Evolutionary conservation across 108 stramenopile species (phyloP), one percentile per base, ranked within the genome.

Genomic region (Seminavis robusta): DNA sequence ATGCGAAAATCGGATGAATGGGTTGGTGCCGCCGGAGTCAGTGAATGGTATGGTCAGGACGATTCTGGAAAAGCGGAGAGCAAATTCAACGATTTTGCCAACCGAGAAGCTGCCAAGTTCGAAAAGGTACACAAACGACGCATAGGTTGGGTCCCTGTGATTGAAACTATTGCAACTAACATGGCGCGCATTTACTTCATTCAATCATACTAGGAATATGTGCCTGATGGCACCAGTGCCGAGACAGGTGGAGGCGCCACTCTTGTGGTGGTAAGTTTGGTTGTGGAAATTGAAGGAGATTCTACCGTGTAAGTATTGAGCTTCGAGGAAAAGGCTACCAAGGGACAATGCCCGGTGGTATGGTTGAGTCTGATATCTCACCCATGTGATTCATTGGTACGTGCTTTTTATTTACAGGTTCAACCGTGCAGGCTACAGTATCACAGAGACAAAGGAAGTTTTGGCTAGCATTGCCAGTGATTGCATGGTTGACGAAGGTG

Each of bases 231-330:
- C 32, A 62, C 47, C 17, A 29, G 32, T 7, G 64, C 65, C 16
- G 58, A 59, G 15, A 42, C 52, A 27, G 67, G 45, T 20, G 77
- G 75, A 25, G 65, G 54, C n/a, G 57, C 83, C 7, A 85, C 90
- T 0, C 32, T 77, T 26, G 83, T 82, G 9, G 81, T 91, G 1
- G 83, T 91, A 3, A 84, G 81, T 52, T 36, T 91, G 19, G 50
- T 91, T 33, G 19, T 91, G 32, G 90, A 91, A 60, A 84, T 91
- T 40, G 80, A 85, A 64, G 90, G 90, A 6, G 90, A 91, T 70
- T 53, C 65, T 16, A 91, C 90, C 23, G 73, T 75, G 64, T 71
- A 63, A 71, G 69, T 68, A 26, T 0, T 34, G 23, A 50, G 9
- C n/a, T 67, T 56, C n/a, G n/a, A n/a, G n/a, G n/a, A n/a, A n/a